Percentiles rank a stretch among this genome's conserved stretches.
Evolutionary conservation across 179 eudicot species (phyloP).

Genomic region (Actinidia polygama): DNA sequence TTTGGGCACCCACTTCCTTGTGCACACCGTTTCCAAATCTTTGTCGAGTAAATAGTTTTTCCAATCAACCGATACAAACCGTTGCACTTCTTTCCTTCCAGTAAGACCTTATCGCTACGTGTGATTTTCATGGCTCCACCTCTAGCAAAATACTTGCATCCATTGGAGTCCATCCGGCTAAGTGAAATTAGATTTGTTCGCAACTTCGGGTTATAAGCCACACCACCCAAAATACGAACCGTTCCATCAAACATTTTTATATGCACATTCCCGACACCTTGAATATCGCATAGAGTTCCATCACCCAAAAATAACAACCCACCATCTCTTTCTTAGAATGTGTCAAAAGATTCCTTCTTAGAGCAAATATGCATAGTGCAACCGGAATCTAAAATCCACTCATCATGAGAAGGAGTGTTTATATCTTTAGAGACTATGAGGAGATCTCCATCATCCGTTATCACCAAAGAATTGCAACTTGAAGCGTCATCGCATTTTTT

Average conservation of each 20-base stretch:
- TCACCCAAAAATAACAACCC: not conserved
- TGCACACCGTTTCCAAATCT: not conserved
- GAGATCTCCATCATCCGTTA: no score
- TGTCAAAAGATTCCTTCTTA: no score
- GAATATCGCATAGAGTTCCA: not conserved
- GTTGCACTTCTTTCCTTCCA: not conserved
- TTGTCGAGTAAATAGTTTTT: not conserved
- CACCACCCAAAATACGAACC: not conserved
- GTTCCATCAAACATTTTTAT: not conserved
- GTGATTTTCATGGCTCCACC: not conserved
- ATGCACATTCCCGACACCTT: not conserved
- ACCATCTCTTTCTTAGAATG: no score
- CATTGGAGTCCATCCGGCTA: not conserved
- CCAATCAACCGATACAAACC: not conserved
- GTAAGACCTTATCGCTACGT: not conserved
- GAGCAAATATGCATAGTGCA: no score
- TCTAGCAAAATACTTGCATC: not conserved
- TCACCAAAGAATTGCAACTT: no score
- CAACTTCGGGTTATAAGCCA: not conserved
- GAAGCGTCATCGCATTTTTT: no score
- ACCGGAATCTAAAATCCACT: no score
- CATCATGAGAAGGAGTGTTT: no score
- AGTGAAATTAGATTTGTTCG: not conserved
- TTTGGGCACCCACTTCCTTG: not conserved
- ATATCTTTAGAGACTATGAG: no score